Conservation (phyloP, 2,329 filamentous ascomycete genomes). For the Trichophyton benhamiae region DNA sequence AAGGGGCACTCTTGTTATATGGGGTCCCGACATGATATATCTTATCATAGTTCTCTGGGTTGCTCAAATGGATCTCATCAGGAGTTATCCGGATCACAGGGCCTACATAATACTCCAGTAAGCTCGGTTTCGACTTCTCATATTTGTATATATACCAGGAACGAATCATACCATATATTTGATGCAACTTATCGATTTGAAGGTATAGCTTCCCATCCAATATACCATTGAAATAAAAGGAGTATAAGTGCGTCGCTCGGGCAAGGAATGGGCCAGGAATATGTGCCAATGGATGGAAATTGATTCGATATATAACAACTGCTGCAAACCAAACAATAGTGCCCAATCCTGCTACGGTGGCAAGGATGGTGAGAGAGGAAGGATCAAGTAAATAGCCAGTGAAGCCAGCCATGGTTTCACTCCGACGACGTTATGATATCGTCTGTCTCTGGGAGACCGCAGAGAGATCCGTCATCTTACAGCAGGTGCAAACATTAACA, state of each 20-base stretch:
- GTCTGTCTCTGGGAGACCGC: neutral
- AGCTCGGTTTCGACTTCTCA: neutral
- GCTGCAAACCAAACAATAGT: neutral
- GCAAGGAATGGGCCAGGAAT: conserved; percentile 3
- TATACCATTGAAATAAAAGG: conserved; percentile 4
- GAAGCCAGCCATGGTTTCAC: neutral
- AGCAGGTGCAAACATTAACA: neutral
- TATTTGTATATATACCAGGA: neutral
- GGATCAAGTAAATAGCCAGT: neutral
- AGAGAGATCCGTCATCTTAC: neutral
- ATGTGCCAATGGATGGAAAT: neutral
- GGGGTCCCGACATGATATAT: conserved; percentile 16
- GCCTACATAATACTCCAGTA: conserved; percentile 1
- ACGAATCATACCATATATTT: neutral
- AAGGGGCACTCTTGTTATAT: conserved; percentile 17
- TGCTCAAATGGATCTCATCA: conserved; percentile 11
- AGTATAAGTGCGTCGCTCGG: neutral
- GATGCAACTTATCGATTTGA: neutral
- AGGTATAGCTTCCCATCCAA: neutral
- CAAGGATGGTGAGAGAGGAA: neutral
- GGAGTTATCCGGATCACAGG: conserved; percentile 14
- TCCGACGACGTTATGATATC: neutral
- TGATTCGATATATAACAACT: neutral
- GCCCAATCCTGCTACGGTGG: neutral
- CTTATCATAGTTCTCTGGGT: conserved; percentile 16